These are phyloP conservation scores for Boechera retrofracta DNA, from an alignment of 345 rosid genomes.

Conservation along the genomic window DNA sequence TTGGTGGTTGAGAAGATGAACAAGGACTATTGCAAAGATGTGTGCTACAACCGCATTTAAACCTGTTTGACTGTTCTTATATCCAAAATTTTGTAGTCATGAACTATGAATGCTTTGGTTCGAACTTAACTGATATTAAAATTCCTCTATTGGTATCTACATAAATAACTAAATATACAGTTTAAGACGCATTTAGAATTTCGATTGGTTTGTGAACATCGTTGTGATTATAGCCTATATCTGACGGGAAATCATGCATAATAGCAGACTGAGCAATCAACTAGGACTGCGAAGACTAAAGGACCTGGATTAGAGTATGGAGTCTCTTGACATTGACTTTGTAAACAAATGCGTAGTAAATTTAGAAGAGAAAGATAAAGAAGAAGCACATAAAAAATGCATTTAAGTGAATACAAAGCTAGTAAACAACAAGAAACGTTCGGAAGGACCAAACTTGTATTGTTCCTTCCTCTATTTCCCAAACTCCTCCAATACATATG, in stretches of 20 bases:
- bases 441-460: slow-evolving; percentile 19
- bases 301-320: background rate
- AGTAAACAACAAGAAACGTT: slow-evolving; percentile 11
- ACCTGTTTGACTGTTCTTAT: slow-evolving; percentile 13
- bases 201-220: background rate
- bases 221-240: background rate
- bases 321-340: slow-evolving; percentile 5
- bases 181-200: background rate
- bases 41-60: slow-evolving; percentile 18
- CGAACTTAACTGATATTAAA: background rate
- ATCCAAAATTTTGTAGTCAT: slow-evolving; percentile 6
- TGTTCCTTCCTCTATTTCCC: slow-evolving; percentile 2
- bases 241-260: too few relatives aligned
- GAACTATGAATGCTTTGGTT: slow-evolving; percentile 15
- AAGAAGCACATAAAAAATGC: slow-evolving; percentile 18
- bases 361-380: background rate
- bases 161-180: background rate
- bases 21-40: slow-evolving; percentile 15
- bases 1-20: slow-evolving; percentile 37
- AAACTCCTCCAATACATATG: slow-evolving; percentile 18
- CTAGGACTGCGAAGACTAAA: background rate
- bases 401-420: slow-evolving; percentile 13
- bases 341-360: background rate
- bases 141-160: background rate
- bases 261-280: background rate